Percentiles rank a stretch among this genome's conserved stretches.
phyloP scores from a whole-genome alignment of 2,329 filamentous ascomycete species.

The Beauveria pseudobassiana region DNA sequence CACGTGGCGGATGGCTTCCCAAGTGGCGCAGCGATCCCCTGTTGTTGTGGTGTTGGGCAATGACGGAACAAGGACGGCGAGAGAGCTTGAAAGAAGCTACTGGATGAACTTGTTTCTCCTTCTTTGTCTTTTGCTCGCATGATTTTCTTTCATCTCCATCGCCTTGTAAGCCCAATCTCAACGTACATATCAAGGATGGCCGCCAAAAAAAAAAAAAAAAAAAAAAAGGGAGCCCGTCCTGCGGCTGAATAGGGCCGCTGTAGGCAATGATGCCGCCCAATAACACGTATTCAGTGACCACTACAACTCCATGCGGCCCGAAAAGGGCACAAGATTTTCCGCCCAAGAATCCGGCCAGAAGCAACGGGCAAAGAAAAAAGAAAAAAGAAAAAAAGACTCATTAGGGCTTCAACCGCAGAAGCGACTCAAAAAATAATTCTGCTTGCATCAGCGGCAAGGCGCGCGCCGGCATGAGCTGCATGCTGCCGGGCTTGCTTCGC shows the following conservation, averaged over 20 bases:
- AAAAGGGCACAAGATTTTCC: too few species aligned
- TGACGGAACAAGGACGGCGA: background rate
- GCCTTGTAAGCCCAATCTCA: background rate
- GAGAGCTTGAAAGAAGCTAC: too few species aligned
- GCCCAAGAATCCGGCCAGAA: too few species aligned
- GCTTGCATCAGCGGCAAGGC: slow-evolving; percentile 1
- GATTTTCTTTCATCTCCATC: background rate
- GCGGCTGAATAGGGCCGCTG: background rate
- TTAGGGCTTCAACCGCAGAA: background rate
- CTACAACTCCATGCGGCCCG: background rate
- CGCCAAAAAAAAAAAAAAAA: too few species aligned
- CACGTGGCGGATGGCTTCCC: background rate
- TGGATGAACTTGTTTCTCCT: background rate
- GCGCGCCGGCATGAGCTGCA: slow-evolving; percentile 8
- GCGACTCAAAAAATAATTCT: background rate
- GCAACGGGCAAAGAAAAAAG: too few species aligned
- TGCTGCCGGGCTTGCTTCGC: background rate
- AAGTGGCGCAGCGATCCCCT: background rate
- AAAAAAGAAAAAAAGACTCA: background rate
- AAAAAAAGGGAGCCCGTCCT: background rate
- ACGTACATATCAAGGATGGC: background rate
- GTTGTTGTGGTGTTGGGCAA: background rate
- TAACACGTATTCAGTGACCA: background rate
- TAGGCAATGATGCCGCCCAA: background rate
- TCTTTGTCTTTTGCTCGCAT: background rate